Conservation (phyloP, 208 protist genomes). For the Trypanosoma mega region DNA sequence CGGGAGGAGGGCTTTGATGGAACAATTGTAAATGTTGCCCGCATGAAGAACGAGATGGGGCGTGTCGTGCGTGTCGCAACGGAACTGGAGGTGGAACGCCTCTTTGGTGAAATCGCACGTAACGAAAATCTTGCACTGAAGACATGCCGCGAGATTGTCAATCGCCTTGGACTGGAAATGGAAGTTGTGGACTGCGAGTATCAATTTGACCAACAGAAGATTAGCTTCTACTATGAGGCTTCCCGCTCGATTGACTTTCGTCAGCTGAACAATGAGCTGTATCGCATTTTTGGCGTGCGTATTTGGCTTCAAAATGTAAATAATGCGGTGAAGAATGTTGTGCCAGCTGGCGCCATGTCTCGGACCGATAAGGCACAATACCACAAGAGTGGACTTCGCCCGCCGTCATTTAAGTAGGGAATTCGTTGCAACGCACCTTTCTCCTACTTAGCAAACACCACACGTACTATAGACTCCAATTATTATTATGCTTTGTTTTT, state of each 20-base stretch:
- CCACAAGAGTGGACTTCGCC: conserved; percentile 21
- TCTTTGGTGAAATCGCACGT: conserved; percentile 54
- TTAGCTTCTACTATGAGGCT: conserved; percentile 88
- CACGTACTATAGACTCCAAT: no score
- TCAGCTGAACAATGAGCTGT: conserved; percentile 73
- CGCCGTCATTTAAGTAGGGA: conserved; percentile 20
- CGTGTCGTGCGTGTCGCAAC: conserved; percentile 63
- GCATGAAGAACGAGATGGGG: conserved; percentile 30
- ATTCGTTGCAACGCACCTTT: no score
- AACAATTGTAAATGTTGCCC: conserved; percentile 25
- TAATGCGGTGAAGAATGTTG: conserved; percentile 44
- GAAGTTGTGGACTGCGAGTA: conserved; percentile 86
- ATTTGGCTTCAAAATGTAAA: conserved; percentile 92
- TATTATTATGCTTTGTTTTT: no score
- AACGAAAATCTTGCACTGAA: conserved; percentile 71
- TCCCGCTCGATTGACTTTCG: conserved; percentile 71
- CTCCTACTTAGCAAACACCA: no score
- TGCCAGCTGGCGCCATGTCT: conserved; percentile 34
- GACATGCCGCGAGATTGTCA: conserved; percentile 58
- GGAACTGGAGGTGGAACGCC: conserved; percentile 53
- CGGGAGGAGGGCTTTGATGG: conserved; percentile 28
- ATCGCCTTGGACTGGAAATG: conserved; percentile 55
- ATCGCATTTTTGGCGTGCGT: conserved; percentile 77
- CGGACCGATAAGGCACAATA: conserved; percentile 27
- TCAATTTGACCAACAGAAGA: conserved; percentile 88